These are phyloP conservation scores for Metarhizium guizhouense DNA, from an alignment of 2,329 filamentous ascomycete species.

Conservation along the genomic window DNA sequence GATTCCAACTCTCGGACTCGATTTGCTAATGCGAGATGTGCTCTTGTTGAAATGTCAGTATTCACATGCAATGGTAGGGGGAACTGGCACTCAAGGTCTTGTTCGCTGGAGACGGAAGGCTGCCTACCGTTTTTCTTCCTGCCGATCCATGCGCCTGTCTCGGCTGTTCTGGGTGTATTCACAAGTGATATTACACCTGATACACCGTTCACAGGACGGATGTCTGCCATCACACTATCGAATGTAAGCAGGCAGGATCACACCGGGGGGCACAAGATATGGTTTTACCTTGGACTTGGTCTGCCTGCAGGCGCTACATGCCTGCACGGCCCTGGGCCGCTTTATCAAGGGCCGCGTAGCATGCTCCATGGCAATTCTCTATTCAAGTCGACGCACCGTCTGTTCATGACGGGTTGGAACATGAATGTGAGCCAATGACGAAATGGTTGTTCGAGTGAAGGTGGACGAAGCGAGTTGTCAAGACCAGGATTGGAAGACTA, in stretches of 20 bases:
- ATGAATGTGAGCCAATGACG: too few species aligned
- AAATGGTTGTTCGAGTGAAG: too few species aligned
- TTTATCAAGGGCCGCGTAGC: conserved; percentile 12
- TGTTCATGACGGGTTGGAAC: too few species aligned
- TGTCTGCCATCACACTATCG: conserved; percentile 13
- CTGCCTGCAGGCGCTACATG: conserved; percentile 14
- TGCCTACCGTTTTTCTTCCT: conserved; percentile 12
- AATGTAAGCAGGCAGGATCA: background rate
- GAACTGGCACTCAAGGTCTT: background rate
- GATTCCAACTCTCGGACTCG: conserved; percentile 1
- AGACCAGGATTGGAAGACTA: too few species aligned
- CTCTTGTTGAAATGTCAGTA: background rate
- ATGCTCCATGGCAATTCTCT: conserved; percentile 6
- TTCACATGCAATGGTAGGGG: background rate
- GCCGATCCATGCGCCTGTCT: conserved; percentile 16
- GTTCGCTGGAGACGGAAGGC: background rate
- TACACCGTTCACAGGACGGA: conserved; percentile 15
- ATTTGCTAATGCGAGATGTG: conserved; percentile 2
- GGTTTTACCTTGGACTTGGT: conserved; percentile 15
- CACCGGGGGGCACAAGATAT: background rate
- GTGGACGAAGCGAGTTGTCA: too few species aligned
- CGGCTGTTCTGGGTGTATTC: conserved; percentile 13
- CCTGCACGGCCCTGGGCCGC: conserved; percentile 13
- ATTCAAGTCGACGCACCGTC: too few species aligned
- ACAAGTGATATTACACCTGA: conserved; percentile 8